These are phyloP conservation scores for Fusarium sp. DNA, from an alignment of 2,329 filamentous ascomycete species.

Conservation along the genomic window DNA sequence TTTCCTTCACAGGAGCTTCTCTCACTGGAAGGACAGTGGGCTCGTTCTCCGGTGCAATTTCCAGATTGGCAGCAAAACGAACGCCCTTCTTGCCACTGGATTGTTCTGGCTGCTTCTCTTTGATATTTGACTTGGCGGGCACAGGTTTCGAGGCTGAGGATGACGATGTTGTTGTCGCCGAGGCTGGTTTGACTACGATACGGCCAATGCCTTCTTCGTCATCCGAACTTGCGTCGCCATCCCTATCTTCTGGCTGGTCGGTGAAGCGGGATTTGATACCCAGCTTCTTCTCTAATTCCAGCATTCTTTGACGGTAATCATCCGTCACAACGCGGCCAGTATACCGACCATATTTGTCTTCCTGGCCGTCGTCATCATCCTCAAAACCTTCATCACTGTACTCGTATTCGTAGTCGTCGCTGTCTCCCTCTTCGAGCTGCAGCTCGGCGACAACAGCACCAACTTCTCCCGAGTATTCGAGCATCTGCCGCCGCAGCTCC, in stretches of 20 bases:
- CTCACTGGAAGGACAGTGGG: conserved; percentile 22
- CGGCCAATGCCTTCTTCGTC: conserved; percentile 66
- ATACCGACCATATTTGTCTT: conserved; percentile 74
- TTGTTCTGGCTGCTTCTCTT: conserved; percentile 39
- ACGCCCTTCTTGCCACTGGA: conserved; percentile 71
- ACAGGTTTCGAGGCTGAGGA: conserved; percentile 35
- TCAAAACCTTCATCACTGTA: conserved; percentile 62
- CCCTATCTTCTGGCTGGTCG: conserved; percentile 57
- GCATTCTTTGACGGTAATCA: conserved; percentile 83
- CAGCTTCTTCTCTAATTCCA: conserved; percentile 81
- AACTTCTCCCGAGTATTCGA: conserved; percentile 90
- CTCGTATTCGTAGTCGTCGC: conserved; percentile 65
- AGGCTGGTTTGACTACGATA: conserved; percentile 56
- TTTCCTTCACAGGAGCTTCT: conserved; percentile 26
- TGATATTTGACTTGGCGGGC: conserved; percentile 48
- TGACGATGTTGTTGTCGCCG: conserved; percentile 5
- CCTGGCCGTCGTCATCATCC: conserved; percentile 61
- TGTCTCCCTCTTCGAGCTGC: conserved; percentile 76
- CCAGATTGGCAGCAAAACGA: conserved; percentile 78
- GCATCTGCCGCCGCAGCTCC: conserved; percentile 83
- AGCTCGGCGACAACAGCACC: conserved; percentile 93
- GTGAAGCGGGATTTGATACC: conserved; percentile 63
- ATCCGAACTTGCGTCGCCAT: conserved; percentile 45
- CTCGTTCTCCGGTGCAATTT: conserved; percentile 65
- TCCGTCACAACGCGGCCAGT: conserved; percentile 74